Base-by-base conservation (phyloP, 106 monocot species). In the Dactylorhiza incarnata region DNA sequence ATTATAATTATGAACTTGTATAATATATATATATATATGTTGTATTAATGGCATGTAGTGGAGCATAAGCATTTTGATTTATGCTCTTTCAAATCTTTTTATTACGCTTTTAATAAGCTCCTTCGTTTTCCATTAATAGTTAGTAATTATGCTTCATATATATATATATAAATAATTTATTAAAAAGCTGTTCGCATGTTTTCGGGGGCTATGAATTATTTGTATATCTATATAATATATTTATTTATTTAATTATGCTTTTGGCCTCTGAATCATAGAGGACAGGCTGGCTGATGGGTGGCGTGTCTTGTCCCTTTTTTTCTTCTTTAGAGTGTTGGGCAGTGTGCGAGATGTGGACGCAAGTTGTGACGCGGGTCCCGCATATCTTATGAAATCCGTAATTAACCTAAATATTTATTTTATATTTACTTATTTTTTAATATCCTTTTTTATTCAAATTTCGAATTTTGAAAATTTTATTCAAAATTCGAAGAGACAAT, bases 201-300 rank as follows among this genome's bases (percentile, higher is more conserved):
- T 65, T 25, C 23, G 9, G 65, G 29, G 65, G 25, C 26, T 24
- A 5, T 2, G 8, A 51, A 51, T 51, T 51, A 51, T 51, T 14
- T 51, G 14, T 52, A 52, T 52, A 5, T 52, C 2, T 52, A 52
- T 52, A 52, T 52, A 52, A n/a, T n/a, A n/a, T n/a, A n/a, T n/a
- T n/a, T 52, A 52, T 52, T 11, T 52, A 52, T 52, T 11, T 52
- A 52, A 52, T 69, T 19, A 66, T 66, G 17, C 66, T 37, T 66
- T 24, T 29, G 52, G 52, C 13, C 12, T 29, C 5, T 29, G 62
- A 62, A 1, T 62, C 66, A 26, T 37, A 46, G 45, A 13, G 69
- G 69, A 69, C 69, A 69, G 69, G 73, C 73, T 73, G 73, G 48
- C 50, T 26, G 73, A 49, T 49, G 73, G 73, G 49, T 52, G 13